Base-by-base conservation (phyloP, 2,329 filamentous ascomycete species). In the Tolypocladium nubicola region DNA sequence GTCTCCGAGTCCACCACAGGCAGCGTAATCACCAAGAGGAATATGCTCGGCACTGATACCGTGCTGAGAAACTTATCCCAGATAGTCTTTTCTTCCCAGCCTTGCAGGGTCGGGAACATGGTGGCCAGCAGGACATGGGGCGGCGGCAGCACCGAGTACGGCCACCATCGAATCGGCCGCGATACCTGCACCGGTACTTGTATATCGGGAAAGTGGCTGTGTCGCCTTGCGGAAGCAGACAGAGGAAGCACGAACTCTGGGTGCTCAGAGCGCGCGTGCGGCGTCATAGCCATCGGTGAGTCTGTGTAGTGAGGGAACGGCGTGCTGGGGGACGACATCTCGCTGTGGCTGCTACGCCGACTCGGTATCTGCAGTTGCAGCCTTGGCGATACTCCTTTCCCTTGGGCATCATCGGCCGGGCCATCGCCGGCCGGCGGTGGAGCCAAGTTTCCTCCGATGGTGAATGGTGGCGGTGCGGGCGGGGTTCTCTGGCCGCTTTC, bases 11-110 rank as follows among this genome's bases (percentile, higher is more conserved):
- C 93, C 7, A 96, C 89, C 0, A 99, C 91, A 0, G 95, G 94
- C 5, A 99, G 72, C 0, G 94, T 99, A 52, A 94, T 84, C 0
- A 93, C 93, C 4, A 99, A 78, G 2, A 97, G 74, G 61, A 99
- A 89, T 41, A 99, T 90, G 64, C 88, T 95, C 1, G 92, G 89
- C n/a, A 90, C 86, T 9, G 92, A 92, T 41, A 95, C 79, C 13
- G 94, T 65, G 47, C 90, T 93, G 53, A 97, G 75, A 50, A 91
- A 74, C 66, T 89, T 91, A 65, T 93, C 92, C 84, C 86, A 90
- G n/a, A 87, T 71, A n/a, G 78, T 84, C 72, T 97, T 97, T 35
- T 88, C 83, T 49, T 73, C 76, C 90, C 93, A 99, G 33, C 81
- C 85, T 61, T 85, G 86, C 37, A 99, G 73, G 0, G 93, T 97